Evolutionary conservation across 192 early-diverging fungal species (phyloP).

Genomic region (Rhizophagus prolifer): DNA sequence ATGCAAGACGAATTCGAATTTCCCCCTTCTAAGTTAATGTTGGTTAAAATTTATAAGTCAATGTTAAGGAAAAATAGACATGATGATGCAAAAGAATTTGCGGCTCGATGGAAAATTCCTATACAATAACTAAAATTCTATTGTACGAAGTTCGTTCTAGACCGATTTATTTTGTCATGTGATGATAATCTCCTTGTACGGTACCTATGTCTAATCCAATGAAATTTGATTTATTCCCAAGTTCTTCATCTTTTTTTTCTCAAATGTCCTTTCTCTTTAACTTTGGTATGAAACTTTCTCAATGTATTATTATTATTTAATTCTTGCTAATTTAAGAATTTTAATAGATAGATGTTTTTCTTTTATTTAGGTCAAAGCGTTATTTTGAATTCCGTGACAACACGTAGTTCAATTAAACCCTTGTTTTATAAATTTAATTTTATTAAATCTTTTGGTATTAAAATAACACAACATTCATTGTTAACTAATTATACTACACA

Average conservation of each 20-base stretch:
- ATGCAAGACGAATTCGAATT: background rate
- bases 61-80: constrained; percentile 12
- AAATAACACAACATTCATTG: background rate
- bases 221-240: too few relatives aligned
- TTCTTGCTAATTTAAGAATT: background rate
- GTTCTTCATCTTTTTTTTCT: too few relatives aligned
- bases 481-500: background rate
- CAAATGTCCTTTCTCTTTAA: background rate
- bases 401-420: background rate
- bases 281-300: background rate
- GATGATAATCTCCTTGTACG: background rate
- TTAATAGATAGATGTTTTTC: background rate
- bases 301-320: background rate
- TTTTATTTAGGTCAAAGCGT: background rate
- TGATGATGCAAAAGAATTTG: constrained; percentile 1
- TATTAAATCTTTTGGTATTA: background rate
- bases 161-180: background rate
- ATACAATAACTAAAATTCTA: too few relatives aligned
- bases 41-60: background rate
- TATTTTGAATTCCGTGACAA: background rate
- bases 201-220: background rate
- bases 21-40: background rate
- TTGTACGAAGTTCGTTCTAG: too few relatives aligned
- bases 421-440: background rate
- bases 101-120: background rate